Percentiles rank a stretch among this genome's conserved stretches.
Conservation (phyloP, 2,329 filamentous ascomycete genomes). For the Penicillium sp. region DNA sequence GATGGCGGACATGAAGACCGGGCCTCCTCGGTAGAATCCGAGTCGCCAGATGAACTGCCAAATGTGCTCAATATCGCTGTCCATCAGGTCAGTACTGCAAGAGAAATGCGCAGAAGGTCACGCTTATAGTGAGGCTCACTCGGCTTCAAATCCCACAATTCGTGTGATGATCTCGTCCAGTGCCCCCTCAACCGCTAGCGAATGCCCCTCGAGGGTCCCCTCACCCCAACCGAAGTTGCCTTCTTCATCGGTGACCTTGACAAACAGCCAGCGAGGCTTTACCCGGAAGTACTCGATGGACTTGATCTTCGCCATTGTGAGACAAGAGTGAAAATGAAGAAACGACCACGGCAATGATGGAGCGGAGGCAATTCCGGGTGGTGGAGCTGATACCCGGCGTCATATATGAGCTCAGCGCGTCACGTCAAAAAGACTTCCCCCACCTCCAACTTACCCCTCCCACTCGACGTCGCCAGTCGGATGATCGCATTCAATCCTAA, state of each 20-base stretch:
- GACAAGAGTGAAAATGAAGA: not conserved
- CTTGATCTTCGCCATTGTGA: slow-evolving; percentile 65
- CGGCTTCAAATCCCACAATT: slow-evolving; percentile 69
- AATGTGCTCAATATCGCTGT: slow-evolving; percentile 76
- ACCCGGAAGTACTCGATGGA: slow-evolving; percentile 75
- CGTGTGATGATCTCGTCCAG: slow-evolving; percentile 67
- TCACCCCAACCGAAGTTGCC: slow-evolving; percentile 74
- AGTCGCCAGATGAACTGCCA: slow-evolving; percentile 75
- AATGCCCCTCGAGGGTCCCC: slow-evolving; percentile 74
- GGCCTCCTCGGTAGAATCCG: slow-evolving; percentile 76
- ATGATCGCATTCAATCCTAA: not conserved
- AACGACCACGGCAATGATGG: not conserved
- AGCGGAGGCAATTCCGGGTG: not conserved
- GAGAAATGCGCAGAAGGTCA: not conserved
- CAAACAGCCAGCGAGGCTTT: slow-evolving; percentile 76
- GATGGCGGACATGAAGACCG: slow-evolving; percentile 78
- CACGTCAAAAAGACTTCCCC: not conserved
- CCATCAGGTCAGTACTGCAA: not conserved
- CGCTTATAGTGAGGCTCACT: slow-evolving; percentile 52
- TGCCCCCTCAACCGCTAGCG: slow-evolving; percentile 73
- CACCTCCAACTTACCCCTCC: slow-evolving; percentile 4
- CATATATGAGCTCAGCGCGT: slow-evolving; percentile 15
- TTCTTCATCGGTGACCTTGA: slow-evolving; percentile 73
- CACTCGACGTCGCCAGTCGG: too few species aligned
- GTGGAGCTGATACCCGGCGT: not conserved